Evolutionary conservation across 805 yeast genomes (phyloP).

Genomic region (Kodamaea leandrae): DNA sequence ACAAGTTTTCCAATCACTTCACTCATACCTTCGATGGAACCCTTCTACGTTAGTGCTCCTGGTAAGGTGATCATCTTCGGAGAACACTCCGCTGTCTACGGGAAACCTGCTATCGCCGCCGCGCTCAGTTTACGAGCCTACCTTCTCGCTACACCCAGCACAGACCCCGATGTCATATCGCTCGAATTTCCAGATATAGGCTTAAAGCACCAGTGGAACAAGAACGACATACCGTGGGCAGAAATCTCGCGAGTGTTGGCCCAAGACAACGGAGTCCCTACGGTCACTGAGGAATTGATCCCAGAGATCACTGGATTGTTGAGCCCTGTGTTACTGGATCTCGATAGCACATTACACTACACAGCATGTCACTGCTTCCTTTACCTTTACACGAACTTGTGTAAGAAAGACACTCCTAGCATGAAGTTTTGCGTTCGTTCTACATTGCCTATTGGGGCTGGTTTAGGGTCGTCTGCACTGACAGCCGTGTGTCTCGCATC

Average conservation of each 20-base stretch:
- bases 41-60: slow-evolving; percentile 86
- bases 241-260: slow-evolving; percentile 22
- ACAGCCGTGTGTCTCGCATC: slow-evolving; percentile 80
- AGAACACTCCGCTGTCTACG: slow-evolving; percentile 93
- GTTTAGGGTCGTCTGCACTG: slow-evolving; percentile 92
- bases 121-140: slow-evolving; percentile 86
- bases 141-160: slow-evolving; percentile 55
- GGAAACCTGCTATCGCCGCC: slow-evolving; percentile 95
- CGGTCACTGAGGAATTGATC: slow-evolving; percentile 51
- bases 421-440: slow-evolving; percentile 68
- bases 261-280: slow-evolving; percentile 24
- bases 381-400: slow-evolving; percentile 65
- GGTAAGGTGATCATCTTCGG: slow-evolving; percentile 96
- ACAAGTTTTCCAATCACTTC: background rate
- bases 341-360: slow-evolving; percentile 59
- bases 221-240: slow-evolving; percentile 60
- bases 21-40: slow-evolving; percentile 28
- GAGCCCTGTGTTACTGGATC: slow-evolving; percentile 40
- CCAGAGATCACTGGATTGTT: slow-evolving; percentile 56
- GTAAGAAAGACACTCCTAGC: slow-evolving; percentile 47
- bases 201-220: slow-evolving; percentile 63
- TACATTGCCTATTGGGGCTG: slow-evolving; percentile 93
- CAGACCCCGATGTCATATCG: slow-evolving; percentile 41
- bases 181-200: slow-evolving; percentile 84
- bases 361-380: slow-evolving; percentile 81